Conservation (phyloP, 345 rosid genomes). For the Syzygium jambos region DNA sequence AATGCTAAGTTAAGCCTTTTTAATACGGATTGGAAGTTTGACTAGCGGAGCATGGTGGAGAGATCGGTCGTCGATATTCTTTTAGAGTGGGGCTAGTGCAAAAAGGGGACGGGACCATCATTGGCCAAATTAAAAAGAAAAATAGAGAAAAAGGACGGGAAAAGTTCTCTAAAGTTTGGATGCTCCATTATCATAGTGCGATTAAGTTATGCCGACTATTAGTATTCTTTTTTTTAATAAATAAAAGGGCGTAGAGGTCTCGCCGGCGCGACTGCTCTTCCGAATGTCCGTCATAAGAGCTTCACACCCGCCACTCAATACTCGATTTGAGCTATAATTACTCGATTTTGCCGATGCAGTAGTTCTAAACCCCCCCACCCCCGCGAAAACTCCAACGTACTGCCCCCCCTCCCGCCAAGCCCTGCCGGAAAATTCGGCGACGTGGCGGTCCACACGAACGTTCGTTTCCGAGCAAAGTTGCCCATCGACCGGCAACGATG, state of each 20-base stretch:
- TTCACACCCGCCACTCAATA: not conserved
- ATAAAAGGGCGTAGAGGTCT: not conserved
- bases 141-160: not conserved
- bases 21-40: not conserved
- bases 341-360: too few relatives aligned
- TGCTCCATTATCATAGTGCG: not conserved
- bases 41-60: not conserved
- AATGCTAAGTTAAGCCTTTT: not conserved
- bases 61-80: not conserved
- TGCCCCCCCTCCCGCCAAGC: too few relatives aligned
- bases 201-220: not conserved
- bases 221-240: not conserved
- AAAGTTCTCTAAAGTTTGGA: not conserved
- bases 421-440: too few relatives aligned
- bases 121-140: not conserved
- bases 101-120: not conserved
- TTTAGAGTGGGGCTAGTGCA: not conserved
- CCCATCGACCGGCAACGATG: too few relatives aligned
- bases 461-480: too few relatives aligned
- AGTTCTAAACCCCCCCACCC: too few relatives aligned
- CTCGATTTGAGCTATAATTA: not conserved
- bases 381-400: too few relatives aligned
- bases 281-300: not conserved
- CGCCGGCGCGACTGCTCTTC: not conserved
- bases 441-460: too few relatives aligned